Evolutionary conservation across 257 asterid species (phyloP).

Genomic region (Handroanthus guayacan): DNA sequence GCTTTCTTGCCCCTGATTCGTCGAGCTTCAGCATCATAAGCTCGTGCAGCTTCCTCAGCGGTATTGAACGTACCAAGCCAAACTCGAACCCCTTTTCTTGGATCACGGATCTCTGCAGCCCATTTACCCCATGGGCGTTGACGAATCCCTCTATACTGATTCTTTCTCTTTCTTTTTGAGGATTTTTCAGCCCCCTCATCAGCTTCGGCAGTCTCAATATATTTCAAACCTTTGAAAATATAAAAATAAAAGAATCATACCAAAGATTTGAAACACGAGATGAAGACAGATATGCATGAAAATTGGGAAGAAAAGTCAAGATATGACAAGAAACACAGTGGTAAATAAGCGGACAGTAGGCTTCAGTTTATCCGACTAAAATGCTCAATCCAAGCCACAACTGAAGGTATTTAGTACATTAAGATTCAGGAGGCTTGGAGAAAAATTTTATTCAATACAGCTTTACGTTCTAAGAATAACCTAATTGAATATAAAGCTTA

Average conservation of each 20-base stretch:
- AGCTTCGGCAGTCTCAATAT: slow-evolving; percentile 47
- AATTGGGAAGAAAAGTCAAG: not conserved
- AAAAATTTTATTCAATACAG: not conserved
- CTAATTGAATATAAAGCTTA: too few relatives aligned
- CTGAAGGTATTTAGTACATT: not conserved
- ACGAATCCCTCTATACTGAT: slow-evolving; percentile 87
- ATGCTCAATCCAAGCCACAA: not conserved
- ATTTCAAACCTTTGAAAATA: slow-evolving; percentile 45
- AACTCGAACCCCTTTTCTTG: slow-evolving; percentile 89
- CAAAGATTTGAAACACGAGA: not conserved
- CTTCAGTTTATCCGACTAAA: not conserved
- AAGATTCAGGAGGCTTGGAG: not conserved
- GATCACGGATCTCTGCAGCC: slow-evolving; percentile 99
- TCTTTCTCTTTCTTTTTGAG: slow-evolving; percentile 88
- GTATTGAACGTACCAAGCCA: slow-evolving; percentile 97
- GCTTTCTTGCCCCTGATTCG: slow-evolving; percentile 93
- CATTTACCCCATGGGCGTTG: slow-evolving; percentile 99
- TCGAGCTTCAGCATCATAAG: slow-evolving; percentile 85
- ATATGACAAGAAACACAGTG: not conserved
- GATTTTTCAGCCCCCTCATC: slow-evolving; percentile 60
- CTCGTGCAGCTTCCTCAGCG: slow-evolving; percentile 99
- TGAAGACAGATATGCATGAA: not conserved
- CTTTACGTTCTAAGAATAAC: not conserved
- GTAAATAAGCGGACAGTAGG: not conserved
- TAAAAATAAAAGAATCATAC: not conserved